Base-by-base conservation (phyloP, 768 basidiomycete species). In the Coprinopsis strossmayeri region DNA sequence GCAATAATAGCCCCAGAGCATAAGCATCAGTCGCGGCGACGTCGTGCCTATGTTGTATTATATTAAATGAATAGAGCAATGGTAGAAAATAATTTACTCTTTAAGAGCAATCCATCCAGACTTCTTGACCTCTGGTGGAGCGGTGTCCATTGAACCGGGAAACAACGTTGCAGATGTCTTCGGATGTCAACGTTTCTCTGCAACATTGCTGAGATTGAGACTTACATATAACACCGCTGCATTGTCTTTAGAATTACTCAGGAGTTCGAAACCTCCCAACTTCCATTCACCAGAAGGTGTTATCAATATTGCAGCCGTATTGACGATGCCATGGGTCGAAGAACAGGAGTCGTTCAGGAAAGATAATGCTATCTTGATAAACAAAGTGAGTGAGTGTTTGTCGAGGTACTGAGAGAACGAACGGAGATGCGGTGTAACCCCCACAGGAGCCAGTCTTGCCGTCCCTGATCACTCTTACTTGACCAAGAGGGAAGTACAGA, bases 271-370 rank as follows among this genome's bases (percentile, higher is more conserved):
- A 0, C 95, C 95, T 17, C 91, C 94, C 5, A 99, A 69, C 60
- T 90, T 90, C 96, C 95, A 98, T 69, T 99, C 96, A 3, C 95
- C 91, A 0, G 91, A 89, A 0, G 86, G 84, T 0, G 95, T 91
- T 45, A 96, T 80, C 60, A 96, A 97, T 50, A 97, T 79, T 1
- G 89, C 82, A 49, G 77, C 74, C n/a, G 77, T 63, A 50, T 80
- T 71, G 48, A 94, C 60, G 55, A 83, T 87, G 18, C 91, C 93
- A 57, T 96, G 92, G 0, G 89, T 88, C 2, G 89, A 90, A 21
- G 77, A 66, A 46, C 80, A 85, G 5, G 88, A 76, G 34, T 90
- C 85, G 58, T 98, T 97, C 48, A 98, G 63, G 65, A 99, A 99
- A 1, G 87, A 73, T 34, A 97, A 67, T 2, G 94, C 94, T 48